Base-by-base conservation (phyloP, 768 basidiomycete genomes). In the Amylocystis lapponica region DNA sequence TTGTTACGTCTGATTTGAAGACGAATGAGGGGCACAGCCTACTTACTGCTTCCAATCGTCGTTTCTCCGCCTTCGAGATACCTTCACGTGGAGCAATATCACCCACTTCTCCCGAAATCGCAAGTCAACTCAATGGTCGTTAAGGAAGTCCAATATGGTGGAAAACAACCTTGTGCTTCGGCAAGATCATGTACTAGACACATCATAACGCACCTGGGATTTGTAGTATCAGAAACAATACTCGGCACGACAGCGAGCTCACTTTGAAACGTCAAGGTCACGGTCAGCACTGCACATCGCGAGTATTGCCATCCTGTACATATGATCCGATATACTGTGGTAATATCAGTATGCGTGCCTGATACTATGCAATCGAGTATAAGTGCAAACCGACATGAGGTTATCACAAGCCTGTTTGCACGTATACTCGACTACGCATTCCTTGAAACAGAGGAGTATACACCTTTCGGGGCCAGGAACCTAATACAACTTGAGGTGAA, bases 221-320 rank as follows among this genome's bases (percentile, higher is more conserved):
- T n/a, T n/a, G n/a, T n/a, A n/a, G n/a, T 19, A n/a, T 31, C 27
- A 33, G 14, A 27, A 10, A 8, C 23, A 16, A 11, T 31, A 20
- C 20, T 27, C 17, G 29, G 5, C 10, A 40, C 6, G 10, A 4
- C 12, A 27, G 13, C 13, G 41, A 26, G 57, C 76, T 39, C 47
- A 89, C 89, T 84, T 85, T 54, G 85, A 62, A 21, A 86, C 62
- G 60, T 89, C 86, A 7, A 91, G 72, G 1, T 69, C 71, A n/a
- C 65, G 39, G 55, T 89, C 89, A 0, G 89, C 82, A 5, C 79
- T 76, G 47, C 91, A 86, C 79, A 99, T 83, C 4, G 92, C 83
- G 32, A 98, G 74, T n/a, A 97, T 61, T 2, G 91, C 85, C 95
- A 99, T 97, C 36, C 95, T 73, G 60, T 92, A 89, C 95, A 96